Evolutionary conservation across 768 basidiomycete species (phyloP), one percentile per base, ranked within the genome.

Genomic region (Mycena chlorophos): DNA sequence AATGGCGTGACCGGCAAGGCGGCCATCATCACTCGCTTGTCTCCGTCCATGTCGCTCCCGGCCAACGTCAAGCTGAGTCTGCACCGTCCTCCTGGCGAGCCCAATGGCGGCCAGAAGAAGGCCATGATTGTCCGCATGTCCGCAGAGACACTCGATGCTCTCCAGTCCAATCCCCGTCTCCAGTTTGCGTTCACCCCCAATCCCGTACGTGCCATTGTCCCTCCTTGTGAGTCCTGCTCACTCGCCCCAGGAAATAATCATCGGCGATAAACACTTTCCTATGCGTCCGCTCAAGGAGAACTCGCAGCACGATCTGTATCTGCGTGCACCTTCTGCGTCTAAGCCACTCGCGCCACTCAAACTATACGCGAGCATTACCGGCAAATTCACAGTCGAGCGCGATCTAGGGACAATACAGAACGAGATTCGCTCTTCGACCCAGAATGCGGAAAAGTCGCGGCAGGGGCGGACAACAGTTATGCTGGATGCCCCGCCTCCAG

Each of bases 51-150:
- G 89, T 87, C 88, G 5, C 80, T 91, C 23, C 87, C 89, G 0
- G 64, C 68, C 37, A 73, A 77, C 62, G 72, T 74, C 1, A 72
- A 77, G 10, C 77, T 89, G 40, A 75, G 85, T 8, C 77, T 91
- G 39, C 79, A 84, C 1, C 73, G 74, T 43, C 81, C n/a, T n/a
- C n/a, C 82, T 29, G 84, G 81, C 42, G 84, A 81, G 57, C 66
- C 78, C 29, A 81, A 82, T 29, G 77, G 85, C 3, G 82, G 79
- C 56, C 83, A 84, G 13, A 89, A 88, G 74, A 78, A 79, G 23
- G 89, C 89, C 46, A 85, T 90, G 82, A 74, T 91, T 48, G 80
- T 91, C 37, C 85, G 88, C 54, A 78, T 91, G 80, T 83, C 89
- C 3, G 77, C 81, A 29, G 86, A 89, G 68, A 83, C 86, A 0